Evolutionary conservation across 257 asterid species (phyloP), one percentile per base, ranked within the genome.

Genomic region (Penstemon eatonii): DNA sequence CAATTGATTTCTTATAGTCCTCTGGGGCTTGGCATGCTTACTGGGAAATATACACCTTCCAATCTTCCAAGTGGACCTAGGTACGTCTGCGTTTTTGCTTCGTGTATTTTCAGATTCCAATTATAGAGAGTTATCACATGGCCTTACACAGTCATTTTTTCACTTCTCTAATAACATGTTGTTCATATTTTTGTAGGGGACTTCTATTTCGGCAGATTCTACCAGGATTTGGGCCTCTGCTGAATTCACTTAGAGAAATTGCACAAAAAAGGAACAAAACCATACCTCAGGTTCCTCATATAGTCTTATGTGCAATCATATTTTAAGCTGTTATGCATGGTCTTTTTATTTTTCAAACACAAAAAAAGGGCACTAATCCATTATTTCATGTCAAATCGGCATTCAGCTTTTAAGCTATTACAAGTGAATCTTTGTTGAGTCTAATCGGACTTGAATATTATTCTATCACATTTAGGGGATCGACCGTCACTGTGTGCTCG

Each of bases 21-120:
- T 41, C 75, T 93, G 54, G 99, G 97, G 12, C 99, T 93, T 40
- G 99, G 99, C 60, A 90, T 90, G 97, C 96, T 93, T 49, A 87
- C 99, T 0, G 99, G 97, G 40, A 93, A 90, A 78, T 93, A 93
- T 70, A 84, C 80, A 10, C 69, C 85, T 56, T 78, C 90, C 38
- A 87, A 83, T 83, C 96, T 88, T 75, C 99, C 99, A 9, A 73
- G 65, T 60, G 99, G 99, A 61, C 98, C 98, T 10, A 82, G 98
- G 98, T 90, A 75, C 7, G 0, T 50, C 36, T 25, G 19, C 44
- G 37, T 44, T 50, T 60, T 50, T 15, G 11, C 64, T 76, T 49
- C 8, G 5, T 58, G 3, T 39, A 60, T 62, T 65, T 42, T 51
- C 44, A 41, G 11, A 45, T 64, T 39, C 40, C 10, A 44, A 8